A percentile compares a stretch with the other conserved stretches of the same genome.
phyloP scores from a whole-genome alignment of 23 red algal genomes.

The Porphyridium purpureum region DNA sequence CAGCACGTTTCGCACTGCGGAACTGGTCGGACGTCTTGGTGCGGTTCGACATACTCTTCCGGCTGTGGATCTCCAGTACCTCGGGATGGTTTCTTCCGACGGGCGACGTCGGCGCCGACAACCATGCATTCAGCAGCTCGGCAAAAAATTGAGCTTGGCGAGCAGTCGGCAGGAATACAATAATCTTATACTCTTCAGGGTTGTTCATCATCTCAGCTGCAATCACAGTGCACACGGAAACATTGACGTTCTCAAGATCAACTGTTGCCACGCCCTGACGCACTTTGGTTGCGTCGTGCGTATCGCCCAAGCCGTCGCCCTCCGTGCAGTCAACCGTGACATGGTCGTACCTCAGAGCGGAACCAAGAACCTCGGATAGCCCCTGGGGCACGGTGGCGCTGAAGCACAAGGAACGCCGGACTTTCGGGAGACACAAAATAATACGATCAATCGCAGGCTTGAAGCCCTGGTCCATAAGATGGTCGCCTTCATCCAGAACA shows the following conservation, averaged over 20 bases:
- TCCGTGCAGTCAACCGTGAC: constrained; percentile 14
- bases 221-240: no score
- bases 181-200: constrained; percentile 55
- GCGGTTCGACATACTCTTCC: constrained; percentile 23
- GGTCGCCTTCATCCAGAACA: constrained; percentile 73
- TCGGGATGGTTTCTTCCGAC: constrained; percentile 13
- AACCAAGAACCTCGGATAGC: constrained; percentile 11
- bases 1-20: background rate
- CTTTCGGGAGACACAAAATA: constrained; percentile 11
- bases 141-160: constrained; percentile 37
- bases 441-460: constrained; percentile 32
- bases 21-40: constrained; percentile 17
- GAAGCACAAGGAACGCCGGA: constrained; percentile 46
- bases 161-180: constrained; percentile 70
- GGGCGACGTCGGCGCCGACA: background rate
- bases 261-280: no score
- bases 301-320: no score
- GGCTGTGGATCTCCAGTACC: constrained; percentile 62
- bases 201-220: no score
- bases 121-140: constrained; percentile 48
- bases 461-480: constrained; percentile 58
- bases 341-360: constrained; percentile 13
- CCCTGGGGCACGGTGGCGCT: constrained; percentile 22
- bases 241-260: no score
- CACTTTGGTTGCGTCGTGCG: no score